Evolutionary conservation across 2,329 filamentous ascomycete species (phyloP), one percentile per base, ranked within the genome.

Genomic region (Aspergillus sp.): DNA sequence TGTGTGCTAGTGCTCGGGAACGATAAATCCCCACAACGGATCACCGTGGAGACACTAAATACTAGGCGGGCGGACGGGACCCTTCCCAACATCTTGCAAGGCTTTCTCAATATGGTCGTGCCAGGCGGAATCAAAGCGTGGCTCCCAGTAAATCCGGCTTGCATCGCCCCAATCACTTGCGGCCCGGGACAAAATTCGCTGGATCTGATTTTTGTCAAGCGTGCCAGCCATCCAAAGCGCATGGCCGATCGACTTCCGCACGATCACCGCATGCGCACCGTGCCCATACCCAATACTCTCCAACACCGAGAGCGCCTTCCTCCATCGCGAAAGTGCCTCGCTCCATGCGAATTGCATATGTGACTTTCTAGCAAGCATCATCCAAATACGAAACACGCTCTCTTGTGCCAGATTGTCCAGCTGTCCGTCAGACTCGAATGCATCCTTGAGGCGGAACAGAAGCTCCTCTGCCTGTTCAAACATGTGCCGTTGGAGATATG

Each of bases 211-310:
- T 57, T 41, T 3, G 40, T 50, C 35, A 46, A 19, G 41, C 41
- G 35, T 25, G 9, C 55, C 49, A 39, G 41, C 41, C 48, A 46
- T 39, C 14, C 37, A 52, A 55, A 60, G 50, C 15, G 43, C 54
- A 35, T 62, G 57, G 35, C 57, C 57, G 21, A 62, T 56, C 9
- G 60, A 62, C 19, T 46, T 58, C 21, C 47, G 56, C 23, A 62
- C 48, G 47, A 61, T 25, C 45, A 58, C 55, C n/a, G 52, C 33
- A 46, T 57, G 58, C 33, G 61, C 61, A 14, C 51, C 47, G 9
- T 33, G 19, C 37, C 39, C n/a, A 25, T 44, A 23, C n/a, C 39
- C 39, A 43, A 53, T 25, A 27, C 43, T 23, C 39, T 44, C 40
- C 25, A 53, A 45, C 35, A 33, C 21, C 9, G 31, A 40, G 25